Evolutionary conservation across 768 basidiomycete genomes (phyloP).

Genomic region (Suillus paluster): DNA sequence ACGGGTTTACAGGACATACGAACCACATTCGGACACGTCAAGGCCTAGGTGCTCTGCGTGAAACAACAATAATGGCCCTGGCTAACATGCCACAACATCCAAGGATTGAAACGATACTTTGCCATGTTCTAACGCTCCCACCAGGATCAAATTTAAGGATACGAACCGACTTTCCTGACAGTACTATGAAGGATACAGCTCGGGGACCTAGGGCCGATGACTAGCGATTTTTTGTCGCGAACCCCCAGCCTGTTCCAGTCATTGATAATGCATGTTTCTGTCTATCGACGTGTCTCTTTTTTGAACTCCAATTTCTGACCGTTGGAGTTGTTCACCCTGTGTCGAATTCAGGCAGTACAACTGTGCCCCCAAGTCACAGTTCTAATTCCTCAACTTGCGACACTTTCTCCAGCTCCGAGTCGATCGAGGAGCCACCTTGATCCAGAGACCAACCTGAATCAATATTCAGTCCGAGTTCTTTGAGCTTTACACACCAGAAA

Average conservation of each 20-base stretch:
- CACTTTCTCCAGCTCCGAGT: not conserved
- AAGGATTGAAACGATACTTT: not conserved
- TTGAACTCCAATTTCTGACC: not conserved
- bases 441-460: not conserved
- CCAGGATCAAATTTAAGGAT: not conserved
- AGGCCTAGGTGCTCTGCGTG: not conserved
- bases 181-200: not conserved
- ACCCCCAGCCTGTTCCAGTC: not conserved
- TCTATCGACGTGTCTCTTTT: not conserved
- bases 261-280: not conserved
- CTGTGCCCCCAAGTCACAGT: not conserved
- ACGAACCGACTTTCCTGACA: not conserved
- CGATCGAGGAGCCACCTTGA: not conserved
- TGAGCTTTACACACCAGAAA: not conserved
- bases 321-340: not conserved
- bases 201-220: not conserved
- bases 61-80: not conserved
- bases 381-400: not conserved
- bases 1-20: not conserved
- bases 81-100: conserved; percentile 8
- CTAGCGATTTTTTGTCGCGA: not conserved
- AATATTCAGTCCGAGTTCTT: not conserved
- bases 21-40: conserved; percentile 1
- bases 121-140: not conserved
- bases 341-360: not conserved